phyloP scores from a whole-genome alignment of 139 green algal species.

The Picochlorum sp. region DNA sequence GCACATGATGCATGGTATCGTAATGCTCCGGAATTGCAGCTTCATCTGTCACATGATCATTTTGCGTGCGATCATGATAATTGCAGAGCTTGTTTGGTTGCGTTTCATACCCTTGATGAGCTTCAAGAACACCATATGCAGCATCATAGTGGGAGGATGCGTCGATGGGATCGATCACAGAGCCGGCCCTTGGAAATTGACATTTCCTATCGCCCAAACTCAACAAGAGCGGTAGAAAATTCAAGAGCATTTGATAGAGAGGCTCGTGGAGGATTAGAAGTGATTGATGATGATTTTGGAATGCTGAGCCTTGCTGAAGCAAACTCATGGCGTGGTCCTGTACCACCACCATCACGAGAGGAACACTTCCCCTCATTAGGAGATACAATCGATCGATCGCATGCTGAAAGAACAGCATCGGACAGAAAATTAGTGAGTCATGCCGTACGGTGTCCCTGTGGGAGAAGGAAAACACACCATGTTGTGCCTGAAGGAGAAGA shows the following conservation, averaged over 20 bases:
- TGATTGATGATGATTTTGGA: constrained; percentile 58
- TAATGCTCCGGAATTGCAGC: constrained; percentile 12
- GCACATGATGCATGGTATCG: constrained; percentile 32
- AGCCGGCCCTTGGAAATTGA: constrained; percentile 46
- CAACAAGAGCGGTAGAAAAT: neutral
- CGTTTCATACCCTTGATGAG: constrained; percentile 54
- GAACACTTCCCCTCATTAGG: constrained; percentile 26
- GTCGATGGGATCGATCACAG: constrained; percentile 37
- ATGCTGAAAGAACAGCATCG: constrained; percentile 5
- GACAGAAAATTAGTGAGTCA: constrained; percentile 22
- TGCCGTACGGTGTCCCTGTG: constrained; percentile 45
- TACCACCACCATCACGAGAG: neutral
- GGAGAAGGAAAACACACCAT: constrained; percentile 38
- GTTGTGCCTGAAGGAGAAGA: constrained; percentile 36
- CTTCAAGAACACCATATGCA: constrained; percentile 39
- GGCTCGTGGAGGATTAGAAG: constrained; percentile 32
- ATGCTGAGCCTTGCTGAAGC: constrained; percentile 2
- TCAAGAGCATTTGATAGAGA: constrained; percentile 16
- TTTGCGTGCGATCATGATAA: constrained; percentile 48
- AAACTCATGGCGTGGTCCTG: neutral
- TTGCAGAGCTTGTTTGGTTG: constrained; percentile 51
- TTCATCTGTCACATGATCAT: constrained; percentile 40
- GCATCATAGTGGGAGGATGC: constrained; percentile 46
- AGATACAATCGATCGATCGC: neutral
- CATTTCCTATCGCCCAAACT: constrained; percentile 15